phyloP scores from a whole-genome alignment of 768 basidiomycete species.

The Boletus reticuloceps region DNA sequence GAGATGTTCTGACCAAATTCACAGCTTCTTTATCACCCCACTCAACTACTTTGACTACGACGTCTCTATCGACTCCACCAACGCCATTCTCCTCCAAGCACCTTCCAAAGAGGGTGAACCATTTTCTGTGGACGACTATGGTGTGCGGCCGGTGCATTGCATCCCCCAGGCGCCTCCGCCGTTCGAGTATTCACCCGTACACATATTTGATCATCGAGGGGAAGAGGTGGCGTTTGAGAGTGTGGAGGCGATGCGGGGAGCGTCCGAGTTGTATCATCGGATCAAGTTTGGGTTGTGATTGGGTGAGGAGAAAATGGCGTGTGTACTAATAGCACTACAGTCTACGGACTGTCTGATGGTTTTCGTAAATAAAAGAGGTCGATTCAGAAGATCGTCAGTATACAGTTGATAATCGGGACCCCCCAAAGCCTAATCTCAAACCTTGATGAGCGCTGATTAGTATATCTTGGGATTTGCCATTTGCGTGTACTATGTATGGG shows the following conservation, averaged over 20 bases:
- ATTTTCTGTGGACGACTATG: conserved; percentile 50
- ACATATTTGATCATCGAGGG: conserved; percentile 36
- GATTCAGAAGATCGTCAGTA: too few relatives aligned
- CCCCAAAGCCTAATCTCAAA: too few relatives aligned
- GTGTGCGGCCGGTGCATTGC: conserved; percentile 43
- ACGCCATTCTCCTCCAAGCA: conserved; percentile 47
- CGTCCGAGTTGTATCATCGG: conserved; percentile 39
- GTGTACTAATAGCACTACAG: too few relatives aligned
- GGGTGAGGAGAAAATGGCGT: too few relatives aligned
- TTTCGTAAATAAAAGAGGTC: too few relatives aligned
- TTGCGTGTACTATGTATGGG: too few relatives aligned
- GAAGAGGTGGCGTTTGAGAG: conserved; percentile 24
- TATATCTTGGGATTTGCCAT: too few relatives aligned
- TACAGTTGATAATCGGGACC: too few relatives aligned
- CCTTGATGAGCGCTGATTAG: too few relatives aligned
- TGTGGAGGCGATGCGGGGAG: conserved; percentile 39
- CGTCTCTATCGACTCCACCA: conserved; percentile 54
- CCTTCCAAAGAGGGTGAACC: conserved; percentile 37
- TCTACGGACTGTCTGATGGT: too few relatives aligned
- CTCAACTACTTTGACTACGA: conserved; percentile 67
- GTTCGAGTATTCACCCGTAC: conserved; percentile 38
- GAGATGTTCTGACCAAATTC: neutral
- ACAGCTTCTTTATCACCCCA: conserved; percentile 56
- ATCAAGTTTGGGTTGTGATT: conserved; percentile 32
- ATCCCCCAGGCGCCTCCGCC: conserved; percentile 36